These are phyloP conservation scores for Brachypodium distachyon DNA, from an alignment of 202 grass and related monocot species.

Conservation along the genomic window DNA sequence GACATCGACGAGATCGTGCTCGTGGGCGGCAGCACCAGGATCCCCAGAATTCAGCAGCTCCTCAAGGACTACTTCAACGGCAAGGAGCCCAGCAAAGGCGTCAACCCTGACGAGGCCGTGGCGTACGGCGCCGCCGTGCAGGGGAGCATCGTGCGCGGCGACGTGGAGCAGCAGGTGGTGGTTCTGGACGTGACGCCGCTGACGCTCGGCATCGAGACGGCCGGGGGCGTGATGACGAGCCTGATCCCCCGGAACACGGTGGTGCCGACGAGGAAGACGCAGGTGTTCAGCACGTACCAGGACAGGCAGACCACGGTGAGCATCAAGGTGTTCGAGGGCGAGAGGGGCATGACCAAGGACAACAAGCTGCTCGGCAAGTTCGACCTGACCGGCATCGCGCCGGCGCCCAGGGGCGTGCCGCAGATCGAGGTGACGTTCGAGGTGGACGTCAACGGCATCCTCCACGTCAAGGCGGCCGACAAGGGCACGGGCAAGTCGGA, in stretches of 20 bases:
- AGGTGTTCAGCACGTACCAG: slow-evolving; percentile 35
- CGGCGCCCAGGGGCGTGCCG: slow-evolving; percentile 15
- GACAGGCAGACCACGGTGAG: slow-evolving; percentile 34
- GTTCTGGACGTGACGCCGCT: slow-evolving; percentile 46
- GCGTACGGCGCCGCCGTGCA: too few relatives aligned
- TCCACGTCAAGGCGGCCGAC: too few relatives aligned
- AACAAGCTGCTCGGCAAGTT: slow-evolving; percentile 31
- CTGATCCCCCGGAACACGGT: slow-evolving; percentile 37
- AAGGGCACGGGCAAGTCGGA: too few relatives aligned
- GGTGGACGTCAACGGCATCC: too few relatives aligned
- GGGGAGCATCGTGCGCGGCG: too few relatives aligned
- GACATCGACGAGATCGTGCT: slow-evolving; percentile 44
- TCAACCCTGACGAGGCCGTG: too few relatives aligned
- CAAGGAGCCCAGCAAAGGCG: too few relatives aligned
- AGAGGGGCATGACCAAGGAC: slow-evolving; percentile 38
- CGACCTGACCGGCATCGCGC: slow-evolving; percentile 29
- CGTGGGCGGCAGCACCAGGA: slow-evolving; percentile 46
- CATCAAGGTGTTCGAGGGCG: slow-evolving; percentile 34
- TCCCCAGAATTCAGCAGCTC: slow-evolving; percentile 47
- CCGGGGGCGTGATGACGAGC: slow-evolving; percentile 30
- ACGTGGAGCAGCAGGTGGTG: too few relatives aligned
- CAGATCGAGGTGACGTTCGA: too few relatives aligned
- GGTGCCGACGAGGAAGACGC: slow-evolving; percentile 37
- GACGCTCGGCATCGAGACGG: slow-evolving; percentile 32
- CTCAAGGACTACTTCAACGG: slow-evolving; percentile 41